These are phyloP conservation scores for Malus hybrid DNA, from an alignment of 331 rosid species.

Conservation along the genomic window DNA sequence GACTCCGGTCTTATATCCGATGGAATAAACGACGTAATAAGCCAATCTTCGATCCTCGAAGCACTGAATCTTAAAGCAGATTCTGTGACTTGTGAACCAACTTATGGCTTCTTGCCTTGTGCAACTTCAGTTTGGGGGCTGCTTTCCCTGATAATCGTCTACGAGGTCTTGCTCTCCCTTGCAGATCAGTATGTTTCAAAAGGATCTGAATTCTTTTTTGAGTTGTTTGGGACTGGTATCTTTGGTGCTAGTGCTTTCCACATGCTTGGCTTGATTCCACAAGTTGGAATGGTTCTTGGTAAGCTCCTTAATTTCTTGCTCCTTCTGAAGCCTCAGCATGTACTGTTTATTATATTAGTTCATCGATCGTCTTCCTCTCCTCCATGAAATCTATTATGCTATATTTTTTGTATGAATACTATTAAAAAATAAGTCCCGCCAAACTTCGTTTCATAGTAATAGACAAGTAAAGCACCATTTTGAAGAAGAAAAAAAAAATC, in stretches of 20 bases:
- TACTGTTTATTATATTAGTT: too few relatives aligned
- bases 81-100: constrained; percentile 32
- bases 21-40: not conserved
- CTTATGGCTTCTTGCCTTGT: constrained; percentile 34
- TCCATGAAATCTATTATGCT: not conserved
- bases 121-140: constrained; percentile 22
- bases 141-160: constrained; percentile 24
- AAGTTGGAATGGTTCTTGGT: constrained; percentile 20
- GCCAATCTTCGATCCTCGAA: not conserved
- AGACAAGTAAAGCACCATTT: too few relatives aligned
- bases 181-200: constrained; percentile 17
- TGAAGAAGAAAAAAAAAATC: too few relatives aligned
- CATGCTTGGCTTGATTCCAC: constrained; percentile 26
- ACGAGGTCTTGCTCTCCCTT: constrained; percentile 24
- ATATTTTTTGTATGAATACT: not conserved
- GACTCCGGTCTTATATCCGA: constrained; percentile 1
- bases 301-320: constrained; percentile 1
- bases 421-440: too few relatives aligned
- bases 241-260: constrained; percentile 34
- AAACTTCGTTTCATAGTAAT: too few relatives aligned
- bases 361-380: not conserved
- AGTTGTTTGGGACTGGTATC: constrained; percentile 21
- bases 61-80: not conserved
- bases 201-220: constrained; percentile 26
- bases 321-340: not conserved